Percentiles rank a stretch among this genome's conserved stretches.
phyloP scores from a whole-genome alignment of 176 grass and related monocot genomes.

The Hordeum marinum region DNA sequence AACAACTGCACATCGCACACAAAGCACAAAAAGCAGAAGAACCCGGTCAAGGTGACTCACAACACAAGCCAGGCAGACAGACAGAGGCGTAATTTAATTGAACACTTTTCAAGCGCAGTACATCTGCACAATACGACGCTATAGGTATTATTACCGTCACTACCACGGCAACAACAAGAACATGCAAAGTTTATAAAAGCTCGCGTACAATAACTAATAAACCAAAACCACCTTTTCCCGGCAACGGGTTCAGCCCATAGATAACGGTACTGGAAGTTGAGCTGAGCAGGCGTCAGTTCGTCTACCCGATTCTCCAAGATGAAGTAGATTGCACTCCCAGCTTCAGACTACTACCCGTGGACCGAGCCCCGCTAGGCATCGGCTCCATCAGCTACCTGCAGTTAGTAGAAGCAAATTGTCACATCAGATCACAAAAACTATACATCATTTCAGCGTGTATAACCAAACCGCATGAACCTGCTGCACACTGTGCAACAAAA shows the following conservation, averaged over 20 bases:
- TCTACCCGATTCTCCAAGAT: background rate
- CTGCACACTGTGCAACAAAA: too few species aligned
- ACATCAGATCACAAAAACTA: background rate
- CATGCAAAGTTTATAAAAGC: constrained; percentile 10
- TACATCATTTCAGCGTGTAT: too few species aligned
- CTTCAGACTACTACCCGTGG: background rate
- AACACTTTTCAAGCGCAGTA: background rate
- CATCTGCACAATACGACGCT: constrained; percentile 16
- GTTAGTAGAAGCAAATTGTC: background rate
- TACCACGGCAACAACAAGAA: background rate
- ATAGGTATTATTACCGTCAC: constrained; percentile 13
- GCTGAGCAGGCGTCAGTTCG: background rate
- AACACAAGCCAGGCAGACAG: too few species aligned
- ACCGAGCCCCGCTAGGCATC: background rate
- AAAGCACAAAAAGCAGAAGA: too few species aligned
- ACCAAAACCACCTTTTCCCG: background rate
- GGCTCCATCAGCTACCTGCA: constrained; percentile 23
- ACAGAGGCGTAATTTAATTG: too few species aligned
- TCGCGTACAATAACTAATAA: constrained; percentile 12
- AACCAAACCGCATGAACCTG: too few species aligned
- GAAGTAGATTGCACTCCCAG: background rate
- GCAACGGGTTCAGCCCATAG: background rate
- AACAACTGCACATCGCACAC: too few species aligned
- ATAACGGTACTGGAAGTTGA: constrained; percentile 23
- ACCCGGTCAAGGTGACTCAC: too few species aligned